Evolutionary conservation across 257 asterid genomes (phyloP).

Genomic region (Sherardia arvensis): DNA sequence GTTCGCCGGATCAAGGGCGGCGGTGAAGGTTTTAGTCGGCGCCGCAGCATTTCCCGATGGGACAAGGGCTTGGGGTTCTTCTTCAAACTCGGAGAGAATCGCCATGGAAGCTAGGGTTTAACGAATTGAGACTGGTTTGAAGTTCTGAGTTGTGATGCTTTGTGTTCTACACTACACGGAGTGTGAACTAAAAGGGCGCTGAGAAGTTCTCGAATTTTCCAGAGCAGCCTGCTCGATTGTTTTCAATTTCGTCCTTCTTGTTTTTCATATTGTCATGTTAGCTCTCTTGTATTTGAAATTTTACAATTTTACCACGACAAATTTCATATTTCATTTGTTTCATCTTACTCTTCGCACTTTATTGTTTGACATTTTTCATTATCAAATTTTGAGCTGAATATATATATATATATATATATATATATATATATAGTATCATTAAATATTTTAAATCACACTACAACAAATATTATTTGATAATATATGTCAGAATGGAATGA

Average conservation of each 20-base stretch:
- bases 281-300: not conserved
- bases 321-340: too few species aligned
- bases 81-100: conserved; percentile 62
- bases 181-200: not conserved
- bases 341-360: too few species aligned
- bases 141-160: not conserved
- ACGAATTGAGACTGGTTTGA: not conserved
- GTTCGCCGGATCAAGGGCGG: conserved; percentile 51
- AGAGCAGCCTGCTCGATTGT: not conserved
- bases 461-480: too few species aligned
- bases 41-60: conserved; percentile 12
- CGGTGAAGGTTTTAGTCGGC: conserved; percentile 31
- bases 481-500: too few species aligned
- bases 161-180: not conserved
- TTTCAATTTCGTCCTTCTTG: not conserved
- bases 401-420: too few species aligned
- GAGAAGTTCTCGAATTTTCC: not conserved
- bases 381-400: too few species aligned
- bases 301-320: too few species aligned
- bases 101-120: conserved; percentile 33
- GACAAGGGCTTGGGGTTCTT: conserved; percentile 15
- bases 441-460: too few species aligned
- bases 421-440: too few species aligned
- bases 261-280: not conserved
- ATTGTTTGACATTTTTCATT: too few species aligned